phyloP scores from a whole-genome alignment of 108 stramenopile species.

The Cylindrotheca fusiformis region DNA sequence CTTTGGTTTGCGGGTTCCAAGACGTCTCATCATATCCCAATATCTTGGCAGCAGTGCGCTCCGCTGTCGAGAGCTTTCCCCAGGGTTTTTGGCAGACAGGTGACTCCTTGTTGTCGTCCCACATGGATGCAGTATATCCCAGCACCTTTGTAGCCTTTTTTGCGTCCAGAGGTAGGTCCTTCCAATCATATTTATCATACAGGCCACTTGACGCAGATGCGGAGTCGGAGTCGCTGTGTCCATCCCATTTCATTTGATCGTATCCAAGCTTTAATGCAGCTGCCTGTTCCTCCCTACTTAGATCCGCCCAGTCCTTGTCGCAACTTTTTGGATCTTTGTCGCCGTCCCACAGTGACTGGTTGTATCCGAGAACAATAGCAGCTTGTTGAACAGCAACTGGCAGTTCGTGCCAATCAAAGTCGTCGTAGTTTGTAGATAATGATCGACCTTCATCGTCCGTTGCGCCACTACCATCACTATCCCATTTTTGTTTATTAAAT shows the following conservation, averaged over 20 bases:
- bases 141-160: neutral
- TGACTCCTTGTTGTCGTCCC: conserved; percentile 4
- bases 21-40: conserved; percentile 29
- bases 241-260: neutral
- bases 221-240: neutral
- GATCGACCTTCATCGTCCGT: neutral
- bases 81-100: conserved; percentile 1
- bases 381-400: conserved; percentile 25
- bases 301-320: conserved; percentile 2
- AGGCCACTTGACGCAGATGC: neutral
- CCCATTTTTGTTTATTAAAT: neutral
- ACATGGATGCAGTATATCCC: neutral
- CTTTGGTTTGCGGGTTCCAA: conserved; percentile 17
- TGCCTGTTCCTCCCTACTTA: neutral
- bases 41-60: conserved; percentile 21
- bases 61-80: conserved; percentile 18
- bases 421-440: conserved; percentile 19
- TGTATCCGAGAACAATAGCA: conserved; percentile 32
- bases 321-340: neutral
- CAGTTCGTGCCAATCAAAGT: conserved; percentile 32
- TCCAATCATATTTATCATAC: neutral
- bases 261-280: conserved; percentile 5
- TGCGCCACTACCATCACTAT: neutral
- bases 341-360: conserved; percentile 17
- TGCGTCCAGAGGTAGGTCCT: neutral